Evolutionary conservation across 345 rosid genomes (phyloP), one percentile per base, ranked within the genome.

Genomic region (Linum usitatissimum): DNA sequence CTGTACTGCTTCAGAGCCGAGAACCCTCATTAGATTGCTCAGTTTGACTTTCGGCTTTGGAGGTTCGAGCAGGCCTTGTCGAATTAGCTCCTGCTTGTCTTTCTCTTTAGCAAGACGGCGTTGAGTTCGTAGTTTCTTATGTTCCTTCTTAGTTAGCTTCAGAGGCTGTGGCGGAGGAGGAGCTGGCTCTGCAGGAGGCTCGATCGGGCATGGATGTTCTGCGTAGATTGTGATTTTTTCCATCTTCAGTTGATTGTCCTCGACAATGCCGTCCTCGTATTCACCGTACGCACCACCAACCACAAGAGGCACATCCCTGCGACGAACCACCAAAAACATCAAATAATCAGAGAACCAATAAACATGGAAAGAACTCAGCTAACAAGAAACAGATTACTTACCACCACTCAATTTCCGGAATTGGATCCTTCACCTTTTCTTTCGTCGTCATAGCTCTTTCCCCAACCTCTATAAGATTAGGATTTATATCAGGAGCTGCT

Each of bases 371-470:
- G 3, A 13, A 20, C 0, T 13, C 38, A 34, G 38, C 45, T 8
- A 6, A 30, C 2, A 64, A 19, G n/a, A 2, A 20, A 34, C 6
- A 0, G 36, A 53, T 21, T 66, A 77, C 99, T 68, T 80, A 93
- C 99, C 99, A 93, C 99, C 97, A 90, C 72, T 93, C 99, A 65
- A 79, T 69, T 70, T 90, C 97, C 53, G 94, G 99, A 68, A 90
- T 84, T 60, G 66, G 70, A 1, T 90, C 99, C 82, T 84, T 86
- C 0, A 81, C 80, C 71, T 90, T 93, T 71, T 90, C 96, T 78
- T 87, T 87, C 38, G 77, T 82, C 13, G 78, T 82, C 13, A 79
- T 71, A 61, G 77, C 77, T 71, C 99, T 83, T 70, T 90, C 99
- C 0, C 90, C 73, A 14, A 93, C 94, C 87, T 87, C 96, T 58